Base-by-base conservation (phyloP, 768 basidiomycete genomes). In the Russula olivacea region DNA sequence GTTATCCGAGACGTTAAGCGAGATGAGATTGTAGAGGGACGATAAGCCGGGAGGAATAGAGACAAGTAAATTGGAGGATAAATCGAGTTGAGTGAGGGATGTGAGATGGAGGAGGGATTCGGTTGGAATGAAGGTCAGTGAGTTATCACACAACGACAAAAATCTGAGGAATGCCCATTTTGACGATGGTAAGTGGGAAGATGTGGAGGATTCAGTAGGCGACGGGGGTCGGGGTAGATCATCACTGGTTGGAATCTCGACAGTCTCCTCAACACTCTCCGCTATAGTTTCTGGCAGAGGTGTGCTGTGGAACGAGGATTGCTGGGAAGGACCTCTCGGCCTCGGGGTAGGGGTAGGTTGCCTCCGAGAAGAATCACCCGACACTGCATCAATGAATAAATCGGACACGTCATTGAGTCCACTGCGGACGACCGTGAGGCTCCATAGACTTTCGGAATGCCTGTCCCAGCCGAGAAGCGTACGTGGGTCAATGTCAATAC, bases 1-100 rank as follows among this genome's bases (percentile, higher is more conserved):
- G 76, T 99, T 99, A 74, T 95, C 89, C 17, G 91, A 81, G n/a
- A 99, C 83, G 74, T 97, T 95, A 68, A 99, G 86, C n/a, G 89
- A 91, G 58, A 85, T 74, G 57, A 99, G 88, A 66, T 87, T 89
- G 70, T 86, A 83, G 25, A 99, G 82, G 6, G 78, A 71, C 17
- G 85, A 81, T 36, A 96, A 80, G 23, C 87, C 89, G 1, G 87
- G 73, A 0, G 93, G 93, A n/a, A 95, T 81, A 34, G 91, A 89
- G 47, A 94, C 85, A 51, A 98, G 83, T 19, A 97, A 83, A 72
- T 97, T 97, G 47, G 89, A 90, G 21, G 93, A 94, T 47, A 96
- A 81, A 74, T 96, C 92, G 65, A 96, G 83, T 72, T 91, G 84
- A 0, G 87, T 88, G 47, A 98, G 75, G 6, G 87, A 82, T 48